Percentiles rank a stretch among this genome's conserved stretches.
These are phyloP conservation scores for Plasmodium berghei DNA, from an alignment of 169 alveolate genomes.

Conservation along the genomic window DNA sequence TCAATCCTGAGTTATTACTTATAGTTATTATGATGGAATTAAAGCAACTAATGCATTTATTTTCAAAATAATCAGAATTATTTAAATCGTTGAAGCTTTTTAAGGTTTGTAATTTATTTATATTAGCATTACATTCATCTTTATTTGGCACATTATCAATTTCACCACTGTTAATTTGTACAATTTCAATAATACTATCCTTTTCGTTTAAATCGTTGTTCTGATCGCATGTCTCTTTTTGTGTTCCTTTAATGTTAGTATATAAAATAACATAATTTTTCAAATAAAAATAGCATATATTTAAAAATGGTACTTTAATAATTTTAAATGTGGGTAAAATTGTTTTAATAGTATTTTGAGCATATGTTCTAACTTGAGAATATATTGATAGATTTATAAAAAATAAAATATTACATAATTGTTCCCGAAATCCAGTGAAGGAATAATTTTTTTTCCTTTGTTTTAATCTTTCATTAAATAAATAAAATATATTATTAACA, in stretches of 20 bases:
- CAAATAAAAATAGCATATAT: conserved; percentile 47
- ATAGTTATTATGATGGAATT: conserved; percentile 43
- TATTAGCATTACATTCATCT: background rate
- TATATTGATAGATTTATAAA: conserved; percentile 62
- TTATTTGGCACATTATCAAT: background rate
- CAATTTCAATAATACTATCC: background rate
- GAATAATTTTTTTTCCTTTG: conserved; percentile 61
- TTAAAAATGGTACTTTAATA: conserved; percentile 46
- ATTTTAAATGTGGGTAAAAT: conserved; percentile 69
- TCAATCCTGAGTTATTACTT: conserved; percentile 39
- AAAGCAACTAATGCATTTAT: conserved; percentile 68
- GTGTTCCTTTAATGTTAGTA: background rate
- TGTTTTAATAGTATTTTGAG: conserved; percentile 60
- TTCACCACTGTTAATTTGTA: background rate
- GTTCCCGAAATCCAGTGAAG: conserved; percentile 52
- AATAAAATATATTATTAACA: conserved; percentile 47
- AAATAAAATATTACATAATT: conserved; percentile 65
- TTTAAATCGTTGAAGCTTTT: conserved; percentile 26
- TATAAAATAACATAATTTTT: conserved; percentile 53
- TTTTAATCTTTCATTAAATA: conserved; percentile 65
- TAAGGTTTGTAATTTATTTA: conserved; percentile 2
- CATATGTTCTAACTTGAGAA: conserved; percentile 71
- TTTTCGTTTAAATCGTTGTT: background rate
- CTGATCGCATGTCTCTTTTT: background rate
- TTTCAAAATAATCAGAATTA: conserved; percentile 56